Base-by-base conservation (phyloP, 2,329 filamentous ascomycete species). In the Claviceps capensis region DNA sequence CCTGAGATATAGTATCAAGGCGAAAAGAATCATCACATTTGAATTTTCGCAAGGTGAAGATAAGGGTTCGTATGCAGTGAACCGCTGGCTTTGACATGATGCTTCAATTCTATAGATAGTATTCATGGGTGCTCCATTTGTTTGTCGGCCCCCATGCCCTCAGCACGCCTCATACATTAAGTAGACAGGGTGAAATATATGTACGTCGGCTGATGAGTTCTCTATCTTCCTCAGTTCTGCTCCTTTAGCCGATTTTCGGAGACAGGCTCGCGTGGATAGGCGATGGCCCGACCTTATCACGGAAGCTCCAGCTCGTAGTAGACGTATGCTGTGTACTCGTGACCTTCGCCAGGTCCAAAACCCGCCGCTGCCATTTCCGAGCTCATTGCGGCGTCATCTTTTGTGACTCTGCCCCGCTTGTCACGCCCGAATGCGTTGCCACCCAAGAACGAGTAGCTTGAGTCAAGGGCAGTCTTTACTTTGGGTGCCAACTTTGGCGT, bases 241-340 rank as follows among this genome's bases (percentile, higher is more conserved):
- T 11, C 9, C 30, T 34, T 30, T 34, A 34, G 30, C 9, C 30
- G 30, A 11, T 11, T 30, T 34, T 4, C 30, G 11, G 30, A 34
- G 30, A 34, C 8, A 11, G 30, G 9, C 30, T 11, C 4, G 30
- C 30, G 30, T 34, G 30, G n/a, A 40, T 30, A 19, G 34, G 23
- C 40, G 17, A 30, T 41, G 22, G 30, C 30, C 19, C 41, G n/a
- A 47, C 36, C 50, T 30, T 47, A 26, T 63, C 54, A 67, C 48
- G 75, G 74, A 53, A 97, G 82, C 64, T 93, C 87, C 65, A 97
- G 86, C 66, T 95, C 88, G 70, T 97, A 98, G 74, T 90, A 96
- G 64, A 97, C 93, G 69, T 94, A 98, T 42, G 93, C 85, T 54
- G 88, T 93, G 72, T 97, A 98, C 67, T 96, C 89, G 59, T 79